A percentile compares a stretch with the other conserved stretches of the same genome.
phyloP scores from a whole-genome alignment of 805 yeast genomes.

The Gaillardinia entomophila region DNA sequence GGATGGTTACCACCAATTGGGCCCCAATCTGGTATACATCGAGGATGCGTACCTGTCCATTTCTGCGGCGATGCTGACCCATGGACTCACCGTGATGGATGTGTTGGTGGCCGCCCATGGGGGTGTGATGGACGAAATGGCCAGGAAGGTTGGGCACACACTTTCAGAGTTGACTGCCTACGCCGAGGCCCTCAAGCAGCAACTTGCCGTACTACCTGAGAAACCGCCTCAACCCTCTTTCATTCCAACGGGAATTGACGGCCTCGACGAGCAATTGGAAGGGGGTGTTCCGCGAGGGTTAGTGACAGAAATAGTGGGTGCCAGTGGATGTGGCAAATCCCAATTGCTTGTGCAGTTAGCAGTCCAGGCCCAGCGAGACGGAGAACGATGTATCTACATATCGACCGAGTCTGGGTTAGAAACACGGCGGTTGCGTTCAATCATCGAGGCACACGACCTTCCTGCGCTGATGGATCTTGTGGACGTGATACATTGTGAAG shows the following conservation, averaged over 20 bases:
- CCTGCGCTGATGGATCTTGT: slow-evolving; percentile 28
- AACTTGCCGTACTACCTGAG: too few relatives aligned
- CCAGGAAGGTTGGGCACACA: too few relatives aligned
- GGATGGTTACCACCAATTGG: too few relatives aligned
- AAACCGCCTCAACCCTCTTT: background rate
- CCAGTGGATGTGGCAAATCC: slow-evolving; percentile 82
- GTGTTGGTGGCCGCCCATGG: too few relatives aligned
- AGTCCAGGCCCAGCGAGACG: slow-evolving; percentile 43
- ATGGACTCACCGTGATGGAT: too few relatives aligned
- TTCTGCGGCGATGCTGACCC: too few relatives aligned
- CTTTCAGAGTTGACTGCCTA: too few relatives aligned
- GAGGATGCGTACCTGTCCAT: too few relatives aligned
- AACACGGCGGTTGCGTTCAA: slow-evolving; percentile 48
- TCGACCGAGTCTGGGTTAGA: slow-evolving; percentile 74
- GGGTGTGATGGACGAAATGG: too few relatives aligned
- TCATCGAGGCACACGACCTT: slow-evolving; percentile 3
- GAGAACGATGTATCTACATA: slow-evolving; percentile 45
- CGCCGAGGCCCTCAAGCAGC: too few relatives aligned
- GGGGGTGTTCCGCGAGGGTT: slow-evolving; percentile 10
- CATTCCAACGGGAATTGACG: slow-evolving; percentile 5
- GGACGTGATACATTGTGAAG: slow-evolving; percentile 54
- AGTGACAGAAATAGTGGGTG: slow-evolving; percentile 72
- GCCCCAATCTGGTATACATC: too few relatives aligned
- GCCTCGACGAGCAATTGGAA: slow-evolving; percentile 4
- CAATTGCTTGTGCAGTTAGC: slow-evolving; percentile 68